phyloP scores from a whole-genome alignment of 2,329 filamentous ascomycete genomes.

The Geosmithia putterillii region DNA sequence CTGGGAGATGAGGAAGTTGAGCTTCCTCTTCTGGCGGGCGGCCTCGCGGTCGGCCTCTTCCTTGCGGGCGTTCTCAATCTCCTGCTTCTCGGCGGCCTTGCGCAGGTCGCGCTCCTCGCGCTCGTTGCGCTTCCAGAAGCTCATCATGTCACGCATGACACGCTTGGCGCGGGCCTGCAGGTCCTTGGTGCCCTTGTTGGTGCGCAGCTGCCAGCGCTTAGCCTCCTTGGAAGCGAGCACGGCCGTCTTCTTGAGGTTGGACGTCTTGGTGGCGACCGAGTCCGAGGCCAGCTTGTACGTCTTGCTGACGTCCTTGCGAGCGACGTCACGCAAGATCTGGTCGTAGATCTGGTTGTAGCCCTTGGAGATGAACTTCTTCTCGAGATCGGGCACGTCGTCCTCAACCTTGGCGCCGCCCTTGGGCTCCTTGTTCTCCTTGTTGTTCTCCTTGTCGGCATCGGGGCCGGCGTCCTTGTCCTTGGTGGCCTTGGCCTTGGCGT shows the following conservation, averaged over 20 bases:
- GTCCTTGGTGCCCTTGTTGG: conserved; percentile 98
- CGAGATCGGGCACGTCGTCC: conserved; percentile 39
- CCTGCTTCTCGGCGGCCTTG: conserved; percentile 88
- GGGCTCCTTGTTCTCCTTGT: conserved; percentile 25
- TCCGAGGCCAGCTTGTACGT: conserved; percentile 79
- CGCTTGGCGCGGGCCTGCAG: conserved; percentile 93
- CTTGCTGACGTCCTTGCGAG: conserved; percentile 86
- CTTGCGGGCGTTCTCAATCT: conserved; percentile 91
- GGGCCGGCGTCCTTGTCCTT: no score
- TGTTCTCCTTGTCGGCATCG: conserved; percentile 17
- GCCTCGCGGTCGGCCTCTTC: conserved; percentile 96
- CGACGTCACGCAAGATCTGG: conserved; percentile 92
- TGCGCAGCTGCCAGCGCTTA: conserved; percentile 90
- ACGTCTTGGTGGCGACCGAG: conserved; percentile 75
- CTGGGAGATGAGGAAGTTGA: conserved; percentile 98
- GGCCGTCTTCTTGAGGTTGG: conserved; percentile 96
- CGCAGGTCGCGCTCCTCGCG: conserved; percentile 90
- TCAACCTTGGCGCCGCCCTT: conserved; percentile 41
- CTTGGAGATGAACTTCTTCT: conserved; percentile 69
- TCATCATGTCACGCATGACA: conserved; percentile 98
- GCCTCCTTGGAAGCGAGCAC: conserved; percentile 95
- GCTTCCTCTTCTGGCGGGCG: conserved; percentile 92
- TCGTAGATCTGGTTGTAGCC: conserved; percentile 96
- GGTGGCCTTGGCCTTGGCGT: conserved; percentile 31
- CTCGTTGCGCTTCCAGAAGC: conserved; percentile 98